Base-by-base conservation (phyloP, 805 yeast genomes). In the Starmerella floris region DNA sequence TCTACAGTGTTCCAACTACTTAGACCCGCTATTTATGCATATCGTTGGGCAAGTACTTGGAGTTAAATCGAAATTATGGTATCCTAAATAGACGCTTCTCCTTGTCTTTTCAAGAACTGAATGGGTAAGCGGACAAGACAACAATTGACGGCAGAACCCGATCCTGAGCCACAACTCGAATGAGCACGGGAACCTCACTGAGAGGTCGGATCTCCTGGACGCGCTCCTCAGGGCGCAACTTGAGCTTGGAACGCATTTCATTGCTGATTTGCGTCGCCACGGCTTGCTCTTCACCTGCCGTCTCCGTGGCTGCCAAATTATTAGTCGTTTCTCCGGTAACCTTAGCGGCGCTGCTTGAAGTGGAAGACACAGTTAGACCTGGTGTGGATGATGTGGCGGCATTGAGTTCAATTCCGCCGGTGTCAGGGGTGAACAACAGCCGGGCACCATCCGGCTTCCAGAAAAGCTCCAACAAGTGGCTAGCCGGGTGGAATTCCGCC, bases 381-480 rank as follows among this genome's bases (percentile, higher is more conserved):
- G 36, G 36, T n/a, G 36, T 17, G 5, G 34, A 23, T 5, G 4
- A 5, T 4, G 17, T 22, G 26, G 36, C 26, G 5, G 9, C 17
- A 9, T 30, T 10, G 11, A 15, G 35, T 37, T 11, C 23, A n/a
- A 27, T 33, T 17, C 30, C 13, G 21, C 28, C 38, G 34, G 33
- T 40, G 17, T 51, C 54, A 13, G 97, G 96, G 31, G 84, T 72
- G 58, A 70, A 91, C 1, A 93, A 81, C 0, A 95, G 95, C 20
- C 94, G 73, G 60, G 88, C 96, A 41, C 81, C 74, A n/a, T 87
- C 88, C 40, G 74, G 76, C 60, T 84, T 93, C 98, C 98, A 88
- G 57, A 73, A 84, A 38, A 88, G 66, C 58, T 88, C 95, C 55
- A 88, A 68, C 9, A 76, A 63, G 35, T 83, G 70, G 32, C 71